Percentiles rank a stretch among this genome's conserved stretches.
phyloP scores from a whole-genome alignment of 2,329 filamentous ascomycete species.

The Macrophomina tecta region DNA sequence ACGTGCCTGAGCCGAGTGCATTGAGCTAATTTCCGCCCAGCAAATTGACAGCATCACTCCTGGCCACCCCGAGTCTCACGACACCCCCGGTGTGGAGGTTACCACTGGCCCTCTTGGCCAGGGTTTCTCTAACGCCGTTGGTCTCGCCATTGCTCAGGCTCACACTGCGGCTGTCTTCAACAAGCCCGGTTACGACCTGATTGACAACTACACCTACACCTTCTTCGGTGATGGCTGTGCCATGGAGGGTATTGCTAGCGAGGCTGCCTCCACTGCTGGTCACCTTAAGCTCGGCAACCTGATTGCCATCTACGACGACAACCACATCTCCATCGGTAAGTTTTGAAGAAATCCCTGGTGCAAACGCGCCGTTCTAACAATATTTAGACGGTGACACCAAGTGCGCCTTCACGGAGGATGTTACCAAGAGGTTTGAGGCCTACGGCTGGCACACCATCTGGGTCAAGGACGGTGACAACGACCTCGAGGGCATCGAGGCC shows the following conservation, averaged over 20 bases:
- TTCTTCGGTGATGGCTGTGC: conserved; percentile 98
- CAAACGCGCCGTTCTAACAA: neutral
- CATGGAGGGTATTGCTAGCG: conserved; percentile 96
- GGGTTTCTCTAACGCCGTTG: conserved; percentile 96
- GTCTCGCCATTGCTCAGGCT: conserved; percentile 94
- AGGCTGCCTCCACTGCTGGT: conserved; percentile 90
- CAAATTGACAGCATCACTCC: conserved; percentile 83
- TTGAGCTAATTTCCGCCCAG: conserved; percentile 34
- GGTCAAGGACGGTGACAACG: conserved; percentile 86
- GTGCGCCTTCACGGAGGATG: conserved; percentile 95
- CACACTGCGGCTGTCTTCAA: conserved; percentile 93
- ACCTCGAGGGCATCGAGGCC: conserved; percentile 84
- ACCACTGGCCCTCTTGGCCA: conserved; percentile 98
- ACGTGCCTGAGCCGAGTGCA: conserved; percentile 5
- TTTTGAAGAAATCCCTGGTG: neutral
- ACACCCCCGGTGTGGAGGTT: conserved; percentile 96
- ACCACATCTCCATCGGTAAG: conserved; percentile 85
- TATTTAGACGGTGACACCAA: conserved; percentile 86
- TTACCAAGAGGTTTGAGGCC: conserved; percentile 89
- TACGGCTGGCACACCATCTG: conserved; percentile 94
- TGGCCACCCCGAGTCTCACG: conserved; percentile 94
- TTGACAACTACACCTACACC: conserved; percentile 96
- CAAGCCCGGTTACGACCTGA: conserved; percentile 88
- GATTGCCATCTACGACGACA: conserved; percentile 97
- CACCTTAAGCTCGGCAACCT: conserved; percentile 98